Evolutionary conservation across 441 rosid species (phyloP), one percentile per base, ranked within the genome.

Genomic region (Populus hybrid): DNA sequence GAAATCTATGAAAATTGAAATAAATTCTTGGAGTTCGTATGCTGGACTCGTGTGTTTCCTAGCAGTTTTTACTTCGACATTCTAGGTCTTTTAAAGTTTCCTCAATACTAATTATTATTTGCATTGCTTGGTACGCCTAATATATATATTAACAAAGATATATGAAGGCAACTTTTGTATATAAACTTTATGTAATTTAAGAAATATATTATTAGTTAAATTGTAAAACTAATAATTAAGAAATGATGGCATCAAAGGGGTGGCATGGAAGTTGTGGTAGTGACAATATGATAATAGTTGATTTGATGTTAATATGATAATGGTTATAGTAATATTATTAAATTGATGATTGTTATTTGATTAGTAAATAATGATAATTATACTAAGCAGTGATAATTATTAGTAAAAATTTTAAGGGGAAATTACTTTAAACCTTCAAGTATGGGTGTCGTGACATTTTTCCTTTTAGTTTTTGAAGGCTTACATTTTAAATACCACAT

Each of bases 1-100:
- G 79, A 71, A 59, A 65, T 42, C 64, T 74, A 63, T 9, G 42
- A 59, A 75, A 75, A 36, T 75, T 76, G 80, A 75, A 73, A 82
- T 73, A 74, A 50, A 69, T 69, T 53, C 24, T 66, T 67, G 69
- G 70, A 36, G 72, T 67, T 73, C 53, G 10, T 61, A 11, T 68
- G 9, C n/a, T 26, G 70, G 71, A 79, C 70, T 79, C 50, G 34
- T 63, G 32, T 67, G 23, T 23, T 38, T 71, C 16, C 19, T 30
- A 30, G 32, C 32, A 30, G 32, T 30, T 30, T 30, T 3, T 30
- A 30, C 32, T 30, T 30, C 0, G 32, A 71, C 30, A 65, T 34
- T 67, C 9, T 32, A 11, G n/a, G 19, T 18, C 19, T 42, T 11
- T 34, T 23, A 2, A 34, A 57, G 36, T 70, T 65, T 28, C 74